Base-by-base conservation (phyloP, 352 stramenopile species). In the Phytopythium vexans region DNA sequence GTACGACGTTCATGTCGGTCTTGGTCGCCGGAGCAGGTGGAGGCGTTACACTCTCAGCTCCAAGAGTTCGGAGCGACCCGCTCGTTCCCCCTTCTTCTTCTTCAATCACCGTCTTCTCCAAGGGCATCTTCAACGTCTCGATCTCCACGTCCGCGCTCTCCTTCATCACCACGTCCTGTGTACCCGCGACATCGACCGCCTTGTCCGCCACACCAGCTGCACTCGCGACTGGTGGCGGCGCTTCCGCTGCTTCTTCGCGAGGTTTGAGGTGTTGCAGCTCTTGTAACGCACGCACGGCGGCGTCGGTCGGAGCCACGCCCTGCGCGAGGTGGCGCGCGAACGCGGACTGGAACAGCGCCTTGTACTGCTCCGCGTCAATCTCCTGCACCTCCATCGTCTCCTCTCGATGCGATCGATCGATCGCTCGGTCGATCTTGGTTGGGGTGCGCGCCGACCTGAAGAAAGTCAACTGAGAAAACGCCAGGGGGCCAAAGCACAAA, bases 221-320 rank as follows among this genome's bases (percentile, higher is more conserved):
- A 41, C 34, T 3, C 15, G 56, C 6, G 4, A 33, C 49, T 21
- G 44, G 16, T 12, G 40, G 43, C 3, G 52, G 64, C 31, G 58
- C 21, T 27, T 27, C 21, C 21, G 21, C 21, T 27, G 21, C 2
- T 27, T 27, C 21, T 27, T 27, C 21, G 21, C 21, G 21, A 27
- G 21, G 21, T 27, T 27, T 27, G 21, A 27, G 43, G 14, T 74
- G 66, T 54, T 89, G 76, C 58, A 89, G 55, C 49, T 77, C 62
- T 38, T 74, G 59, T 52, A 92, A 64, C 2, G 82, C 71, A 27
- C 56, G 56, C 12, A 78, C 79, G 2, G 77, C 82, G 0, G 82
- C 82, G 40, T 85, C 77, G 39, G 88, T 89, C 1, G 77, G 78
- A 6, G 70, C 64, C 8, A 86, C 32, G 14, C 82, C 82, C 27